phyloP scores from a whole-genome alignment of 1,139 yeast species.

The Blastobotrys persicus region DNA sequence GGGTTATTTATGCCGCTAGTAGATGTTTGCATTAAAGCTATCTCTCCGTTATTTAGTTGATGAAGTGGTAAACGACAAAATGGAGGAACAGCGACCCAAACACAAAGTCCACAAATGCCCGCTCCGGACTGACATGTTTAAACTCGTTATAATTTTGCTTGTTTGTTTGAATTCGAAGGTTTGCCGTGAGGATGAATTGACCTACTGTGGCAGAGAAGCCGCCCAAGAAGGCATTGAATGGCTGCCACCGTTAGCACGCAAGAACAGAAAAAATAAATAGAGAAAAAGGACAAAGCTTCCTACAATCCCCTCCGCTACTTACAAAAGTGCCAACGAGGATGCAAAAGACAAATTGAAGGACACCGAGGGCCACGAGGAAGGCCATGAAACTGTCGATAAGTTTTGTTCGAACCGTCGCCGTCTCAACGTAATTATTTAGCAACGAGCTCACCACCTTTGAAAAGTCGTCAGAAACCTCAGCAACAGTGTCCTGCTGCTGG shows the following conservation, averaged over 20 bases:
- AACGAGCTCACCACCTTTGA: constrained; percentile 22
- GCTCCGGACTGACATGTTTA: constrained; percentile 60
- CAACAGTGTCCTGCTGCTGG: not conserved
- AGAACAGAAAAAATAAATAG: not conserved
- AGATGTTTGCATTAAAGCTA: too few species aligned
- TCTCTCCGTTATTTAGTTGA: constrained; percentile 62
- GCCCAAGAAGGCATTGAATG: constrained; percentile 93
- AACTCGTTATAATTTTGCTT: constrained; percentile 45
- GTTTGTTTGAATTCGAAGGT: constrained; percentile 65
- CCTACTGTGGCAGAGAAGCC: constrained; percentile 94
- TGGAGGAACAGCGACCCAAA: constrained; percentile 87
- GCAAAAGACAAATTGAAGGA: constrained; percentile 75
- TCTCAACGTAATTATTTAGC: constrained; percentile 24
- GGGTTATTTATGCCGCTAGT: too few species aligned
- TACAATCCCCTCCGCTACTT: constrained; percentile 29
- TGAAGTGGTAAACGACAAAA: constrained; percentile 86
- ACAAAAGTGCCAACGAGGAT: constrained; percentile 73
- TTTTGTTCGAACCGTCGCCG: constrained; percentile 38
- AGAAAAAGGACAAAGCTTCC: not conserved
- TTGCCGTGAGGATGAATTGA: constrained; percentile 78
- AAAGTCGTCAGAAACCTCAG: constrained; percentile 17
- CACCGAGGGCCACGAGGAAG: constrained; percentile 72
- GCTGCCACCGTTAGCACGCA: constrained; percentile 39
- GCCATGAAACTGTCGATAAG: constrained; percentile 75
- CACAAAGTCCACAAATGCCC: constrained; percentile 86